Conservation (phyloP, 176 grass and related monocot species). For the Melocanna baccifera region DNA sequence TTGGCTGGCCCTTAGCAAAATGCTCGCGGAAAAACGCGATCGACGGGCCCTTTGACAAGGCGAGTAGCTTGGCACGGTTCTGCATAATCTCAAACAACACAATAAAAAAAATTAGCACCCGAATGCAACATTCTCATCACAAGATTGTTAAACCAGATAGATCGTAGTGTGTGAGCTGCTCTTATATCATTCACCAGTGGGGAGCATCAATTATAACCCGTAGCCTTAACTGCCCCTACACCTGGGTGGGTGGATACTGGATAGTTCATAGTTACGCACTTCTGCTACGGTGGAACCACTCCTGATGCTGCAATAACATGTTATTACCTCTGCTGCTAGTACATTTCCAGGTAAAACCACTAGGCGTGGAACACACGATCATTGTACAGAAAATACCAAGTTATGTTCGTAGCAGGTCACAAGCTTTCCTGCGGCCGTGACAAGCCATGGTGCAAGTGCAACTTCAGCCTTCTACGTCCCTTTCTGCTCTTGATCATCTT, state of each 20-base stretch:
- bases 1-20: no score
- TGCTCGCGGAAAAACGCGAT: no score
- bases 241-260: neutral
- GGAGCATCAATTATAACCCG: no score
- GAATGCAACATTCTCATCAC: no score
- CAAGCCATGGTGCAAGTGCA: neutral
- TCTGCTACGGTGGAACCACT: neutral
- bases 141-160: no score
- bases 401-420: neutral
- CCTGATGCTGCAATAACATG: neutral
- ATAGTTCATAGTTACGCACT: neutral
- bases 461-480: constrained; percentile 12
- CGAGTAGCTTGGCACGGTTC: no score
- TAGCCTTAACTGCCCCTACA: neutral
- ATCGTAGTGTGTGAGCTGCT: neutral
- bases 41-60: no score
- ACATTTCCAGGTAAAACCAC: constrained; percentile 13
- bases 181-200: neutral
- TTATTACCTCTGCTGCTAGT: neutral
- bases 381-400: neutral
- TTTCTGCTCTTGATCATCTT: constrained; percentile 41
- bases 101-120: no score
- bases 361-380: constrained; percentile 19
- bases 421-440: neutral
- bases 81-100: no score